Conservation (phyloP, 192 early-diverging fungal species). For the Umbelopsis isabellina region DNA sequence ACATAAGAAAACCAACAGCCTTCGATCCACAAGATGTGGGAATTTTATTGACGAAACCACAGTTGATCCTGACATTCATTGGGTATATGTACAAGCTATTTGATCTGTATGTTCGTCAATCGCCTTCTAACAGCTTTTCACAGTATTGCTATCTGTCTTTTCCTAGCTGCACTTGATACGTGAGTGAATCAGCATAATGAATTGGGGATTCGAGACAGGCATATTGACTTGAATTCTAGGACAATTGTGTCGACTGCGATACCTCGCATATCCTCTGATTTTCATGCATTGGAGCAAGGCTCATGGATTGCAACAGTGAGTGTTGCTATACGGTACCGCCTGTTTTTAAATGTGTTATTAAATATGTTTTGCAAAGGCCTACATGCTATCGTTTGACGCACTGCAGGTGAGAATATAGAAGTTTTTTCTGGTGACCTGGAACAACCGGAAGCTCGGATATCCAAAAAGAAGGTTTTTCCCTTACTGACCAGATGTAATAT, state of each 20-base stretch:
- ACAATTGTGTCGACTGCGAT: conserved; percentile 12
- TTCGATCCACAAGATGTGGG: background rate
- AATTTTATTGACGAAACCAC: background rate
- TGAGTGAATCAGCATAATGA: background rate
- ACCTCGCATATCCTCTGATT: conserved; percentile 5
- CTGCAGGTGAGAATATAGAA: conserved; percentile 21
- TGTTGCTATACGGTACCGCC: background rate
- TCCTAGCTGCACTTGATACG: conserved; percentile 11
- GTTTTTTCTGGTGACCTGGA: background rate
- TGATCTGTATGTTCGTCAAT: background rate
- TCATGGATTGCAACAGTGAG: conserved; percentile 7
- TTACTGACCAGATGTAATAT: background rate
- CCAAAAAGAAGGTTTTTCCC: background rate
- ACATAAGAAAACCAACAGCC: background rate
- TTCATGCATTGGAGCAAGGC: conserved; percentile 1
- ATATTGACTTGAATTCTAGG: background rate
- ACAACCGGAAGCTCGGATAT: background rate
- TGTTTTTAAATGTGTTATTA: background rate
- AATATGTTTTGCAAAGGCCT: conserved; percentile 57
- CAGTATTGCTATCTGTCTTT: conserved; percentile 9
- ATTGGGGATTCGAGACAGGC: background rate
- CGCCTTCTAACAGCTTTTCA: no score
- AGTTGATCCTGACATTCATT: background rate
- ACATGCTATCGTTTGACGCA: conserved; percentile 58
- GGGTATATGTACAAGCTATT: background rate